Percentiles rank a stretch among this genome's conserved stretches.
These are phyloP conservation scores for Jacaranda copaia DNA, from an alignment of 257 asterid genomes.

Conservation along the genomic window DNA sequence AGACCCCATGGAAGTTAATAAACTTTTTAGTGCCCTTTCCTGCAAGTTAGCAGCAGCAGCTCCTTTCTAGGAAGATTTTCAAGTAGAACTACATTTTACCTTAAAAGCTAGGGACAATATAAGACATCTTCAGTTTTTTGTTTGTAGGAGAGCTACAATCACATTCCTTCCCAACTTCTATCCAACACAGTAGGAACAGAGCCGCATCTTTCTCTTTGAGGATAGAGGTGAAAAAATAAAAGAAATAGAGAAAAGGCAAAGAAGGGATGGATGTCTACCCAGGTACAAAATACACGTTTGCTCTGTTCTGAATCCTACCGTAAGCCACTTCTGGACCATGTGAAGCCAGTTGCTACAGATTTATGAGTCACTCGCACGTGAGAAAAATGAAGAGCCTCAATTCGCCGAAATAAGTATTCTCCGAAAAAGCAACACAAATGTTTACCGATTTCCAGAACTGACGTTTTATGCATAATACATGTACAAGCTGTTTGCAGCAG, in stretches of 20 bases:
- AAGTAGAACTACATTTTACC: constrained; percentile 62
- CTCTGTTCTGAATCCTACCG: constrained; percentile 48
- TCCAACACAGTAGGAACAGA: constrained; percentile 52
- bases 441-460: constrained; percentile 38
- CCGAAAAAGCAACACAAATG: constrained; percentile 49
- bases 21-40: constrained; percentile 42
- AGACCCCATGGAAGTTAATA: constrained; percentile 45
- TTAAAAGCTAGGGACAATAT: constrained; percentile 48
- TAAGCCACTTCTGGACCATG: constrained; percentile 42
- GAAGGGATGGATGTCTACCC: constrained; percentile 46
- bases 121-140: constrained; percentile 42
- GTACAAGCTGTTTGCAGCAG: constrained; percentile 99
- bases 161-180: constrained; percentile 60
- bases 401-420: constrained; percentile 42
- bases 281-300: constrained; percentile 37
- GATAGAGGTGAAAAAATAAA: constrained; percentile 48
- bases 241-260: constrained; percentile 46
- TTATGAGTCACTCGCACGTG: constrained; percentile 44
- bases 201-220: constrained; percentile 57
- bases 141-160: constrained; percentile 67
- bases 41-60: constrained; percentile 57
- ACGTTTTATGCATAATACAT: constrained; percentile 90
- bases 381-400: constrained; percentile 43
- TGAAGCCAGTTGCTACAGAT: constrained; percentile 49
- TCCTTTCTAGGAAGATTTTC: constrained; percentile 51